phyloP scores from a whole-genome alignment of 306 rosid genomes.

The Carpinus fangiana region DNA sequence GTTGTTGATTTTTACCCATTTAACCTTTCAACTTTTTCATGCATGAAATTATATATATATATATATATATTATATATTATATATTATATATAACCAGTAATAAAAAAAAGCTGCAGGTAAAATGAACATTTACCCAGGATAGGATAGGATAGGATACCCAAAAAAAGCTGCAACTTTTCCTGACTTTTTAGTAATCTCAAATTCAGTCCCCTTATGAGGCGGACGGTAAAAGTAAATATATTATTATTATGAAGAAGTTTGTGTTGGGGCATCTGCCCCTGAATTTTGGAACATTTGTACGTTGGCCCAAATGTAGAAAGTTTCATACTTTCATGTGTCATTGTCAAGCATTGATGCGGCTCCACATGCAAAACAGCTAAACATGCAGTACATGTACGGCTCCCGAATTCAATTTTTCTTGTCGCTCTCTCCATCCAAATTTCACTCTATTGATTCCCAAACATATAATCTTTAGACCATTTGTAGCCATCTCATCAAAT shows the following conservation, averaged over 20 bases:
- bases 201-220: background rate
- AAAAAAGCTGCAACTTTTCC: conserved; percentile 17
- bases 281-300: conserved; percentile 11
- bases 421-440: no score
- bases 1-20: conserved; percentile 32
- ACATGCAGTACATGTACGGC: conserved; percentile 13
- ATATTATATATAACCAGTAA: background rate
- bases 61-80: no score
- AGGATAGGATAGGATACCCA: background rate
- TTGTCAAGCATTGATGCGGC: background rate
- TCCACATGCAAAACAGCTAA: conserved; percentile 24
- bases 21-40: background rate
- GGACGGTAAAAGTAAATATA: conserved; percentile 8
- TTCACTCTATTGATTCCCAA: no score
- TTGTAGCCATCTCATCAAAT: no score
- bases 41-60: no score
- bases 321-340: conserved; percentile 1
- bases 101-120: conserved; percentile 14
- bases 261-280: background rate
- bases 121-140: background rate
- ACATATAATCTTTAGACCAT: no score
- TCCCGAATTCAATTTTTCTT: no score
- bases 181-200: background rate
- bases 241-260: background rate
- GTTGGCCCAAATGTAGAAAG: conserved; percentile 7